These are phyloP conservation scores for Pythium aristosporum DNA, from an alignment of 352 stramenopile species.

Conservation along the genomic window DNA sequence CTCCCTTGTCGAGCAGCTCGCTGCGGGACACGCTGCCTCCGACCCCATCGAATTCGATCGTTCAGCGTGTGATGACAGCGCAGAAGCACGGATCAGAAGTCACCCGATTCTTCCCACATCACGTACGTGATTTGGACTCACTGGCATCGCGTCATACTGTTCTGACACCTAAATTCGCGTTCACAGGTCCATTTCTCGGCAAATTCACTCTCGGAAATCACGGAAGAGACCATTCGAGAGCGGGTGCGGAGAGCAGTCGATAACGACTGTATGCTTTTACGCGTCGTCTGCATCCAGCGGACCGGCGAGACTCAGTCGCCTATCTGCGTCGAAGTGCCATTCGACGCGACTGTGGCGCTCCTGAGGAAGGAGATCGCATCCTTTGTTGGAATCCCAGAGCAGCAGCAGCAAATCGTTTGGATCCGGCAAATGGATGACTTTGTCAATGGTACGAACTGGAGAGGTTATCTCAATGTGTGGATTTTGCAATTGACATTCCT, in stretches of 20 bases:
- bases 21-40: constrained; percentile 20
- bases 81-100: constrained; percentile 85
- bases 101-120: constrained; percentile 84
- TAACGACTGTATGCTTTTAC: constrained; percentile 85
- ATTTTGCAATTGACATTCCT: background rate
- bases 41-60: constrained; percentile 58
- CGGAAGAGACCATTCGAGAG: constrained; percentile 83
- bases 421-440: constrained; percentile 86
- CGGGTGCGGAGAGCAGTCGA: constrained; percentile 80
- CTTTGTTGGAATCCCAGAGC: constrained; percentile 79
- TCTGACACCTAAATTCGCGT: background rate
- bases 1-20: constrained; percentile 22
- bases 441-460: constrained; percentile 56
- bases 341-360: constrained; percentile 70
- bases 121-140: constrained; percentile 42
- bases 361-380: constrained; percentile 78
- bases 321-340: constrained; percentile 79
- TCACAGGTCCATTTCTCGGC: constrained; percentile 85
- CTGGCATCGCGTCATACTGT: background rate
- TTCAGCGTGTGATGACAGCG: constrained; percentile 75
- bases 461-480: background rate
- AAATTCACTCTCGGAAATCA: constrained; percentile 71
- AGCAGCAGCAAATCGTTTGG: constrained; percentile 87
- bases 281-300: constrained; percentile 84
- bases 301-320: constrained; percentile 77